Conservation (phyloP, 371 early-diverging fungal species). For the Coemansia sp. region DNA sequence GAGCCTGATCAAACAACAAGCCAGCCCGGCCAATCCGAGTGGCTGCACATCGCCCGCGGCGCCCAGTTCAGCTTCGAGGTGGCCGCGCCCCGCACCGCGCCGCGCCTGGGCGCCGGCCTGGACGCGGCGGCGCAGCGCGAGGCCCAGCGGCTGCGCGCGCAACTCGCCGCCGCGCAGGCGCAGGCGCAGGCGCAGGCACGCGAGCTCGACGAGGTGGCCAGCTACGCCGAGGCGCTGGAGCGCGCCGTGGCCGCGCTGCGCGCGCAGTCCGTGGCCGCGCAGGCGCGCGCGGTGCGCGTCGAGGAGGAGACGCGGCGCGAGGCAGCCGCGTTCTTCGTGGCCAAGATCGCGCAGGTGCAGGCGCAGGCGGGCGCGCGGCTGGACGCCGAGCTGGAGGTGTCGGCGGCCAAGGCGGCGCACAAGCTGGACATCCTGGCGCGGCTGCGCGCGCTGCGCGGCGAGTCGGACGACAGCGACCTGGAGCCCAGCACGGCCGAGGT, state of each 20-base stretch:
- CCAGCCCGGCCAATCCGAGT: not conserved
- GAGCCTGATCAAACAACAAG: not conserved
- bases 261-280: slow-evolving; percentile 49
- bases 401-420: slow-evolving; percentile 37
- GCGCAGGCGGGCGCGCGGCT: slow-evolving; percentile 37
- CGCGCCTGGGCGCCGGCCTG: slow-evolving; percentile 16
- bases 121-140: slow-evolving; percentile 4
- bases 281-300: slow-evolving; percentile 56
- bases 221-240: slow-evolving; percentile 40
- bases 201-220: slow-evolving; percentile 57
- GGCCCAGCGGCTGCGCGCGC: slow-evolving; percentile 10
- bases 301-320: slow-evolving; percentile 61
- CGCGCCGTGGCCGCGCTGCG: slow-evolving; percentile 18
- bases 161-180: slow-evolving; percentile 12
- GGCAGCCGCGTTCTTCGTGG: slow-evolving; percentile 50
- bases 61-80: slow-evolving; percentile 32
- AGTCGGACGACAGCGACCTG: slow-evolving; percentile 14
- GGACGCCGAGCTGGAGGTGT: slow-evolving; percentile 32
- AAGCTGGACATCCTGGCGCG: slow-evolving; percentile 49
- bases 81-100: slow-evolving; percentile 5
- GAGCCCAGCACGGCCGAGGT: slow-evolving; percentile 26
- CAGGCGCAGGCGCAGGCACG: slow-evolving; percentile 52
- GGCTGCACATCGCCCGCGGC: slow-evolving; percentile 7
- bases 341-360: slow-evolving; percentile 51
- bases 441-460: slow-evolving; percentile 15